Evolutionary conservation across 768 basidiomycete species (phyloP).

Genomic region (Lactifluus echinatus): DNA sequence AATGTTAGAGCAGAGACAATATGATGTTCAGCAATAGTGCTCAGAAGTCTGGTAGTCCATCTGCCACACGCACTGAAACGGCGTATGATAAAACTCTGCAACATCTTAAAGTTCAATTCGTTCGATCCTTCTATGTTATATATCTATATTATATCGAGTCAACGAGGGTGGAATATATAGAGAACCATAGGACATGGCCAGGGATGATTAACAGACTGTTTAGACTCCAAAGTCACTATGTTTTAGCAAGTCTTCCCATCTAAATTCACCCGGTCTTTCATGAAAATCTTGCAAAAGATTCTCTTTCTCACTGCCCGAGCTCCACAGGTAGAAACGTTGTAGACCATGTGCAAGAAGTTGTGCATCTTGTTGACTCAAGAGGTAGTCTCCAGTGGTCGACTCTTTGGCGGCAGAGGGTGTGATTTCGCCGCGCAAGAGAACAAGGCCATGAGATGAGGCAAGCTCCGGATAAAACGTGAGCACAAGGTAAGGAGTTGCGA

Average conservation of each 20-base stretch:
- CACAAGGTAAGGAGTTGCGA: slow-evolving; percentile 85
- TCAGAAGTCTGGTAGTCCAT: neutral
- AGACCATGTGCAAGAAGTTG: slow-evolving; percentile 72
- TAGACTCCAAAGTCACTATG: slow-evolving; percentile 24
- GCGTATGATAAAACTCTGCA: too few species aligned
- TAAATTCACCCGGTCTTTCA: slow-evolving; percentile 67
- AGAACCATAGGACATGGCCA: too few species aligned
- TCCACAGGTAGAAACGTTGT: slow-evolving; percentile 82
- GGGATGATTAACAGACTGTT: neutral
- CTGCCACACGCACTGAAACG: neutral
- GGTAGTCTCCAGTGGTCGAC: slow-evolving; percentile 33
- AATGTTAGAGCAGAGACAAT: neutral
- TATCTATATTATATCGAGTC: neutral
- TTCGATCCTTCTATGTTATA: neutral
- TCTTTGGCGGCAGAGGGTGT: slow-evolving; percentile 49
- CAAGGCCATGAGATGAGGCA: slow-evolving; percentile 64
- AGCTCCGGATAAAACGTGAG: slow-evolving; percentile 91
- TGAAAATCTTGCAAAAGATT: slow-evolving; percentile 63
- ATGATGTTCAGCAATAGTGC: too few species aligned
- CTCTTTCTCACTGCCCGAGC: slow-evolving; percentile 35
- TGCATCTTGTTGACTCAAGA: slow-evolving; percentile 74
- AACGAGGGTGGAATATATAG: neutral
- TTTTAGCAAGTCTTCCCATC: slow-evolving; percentile 72
- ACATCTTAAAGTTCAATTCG: neutral
- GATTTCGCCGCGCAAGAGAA: slow-evolving; percentile 87